phyloP scores from a whole-genome alignment of 148 eudicot genomes.

The Salicornia ramosissima region DNA sequence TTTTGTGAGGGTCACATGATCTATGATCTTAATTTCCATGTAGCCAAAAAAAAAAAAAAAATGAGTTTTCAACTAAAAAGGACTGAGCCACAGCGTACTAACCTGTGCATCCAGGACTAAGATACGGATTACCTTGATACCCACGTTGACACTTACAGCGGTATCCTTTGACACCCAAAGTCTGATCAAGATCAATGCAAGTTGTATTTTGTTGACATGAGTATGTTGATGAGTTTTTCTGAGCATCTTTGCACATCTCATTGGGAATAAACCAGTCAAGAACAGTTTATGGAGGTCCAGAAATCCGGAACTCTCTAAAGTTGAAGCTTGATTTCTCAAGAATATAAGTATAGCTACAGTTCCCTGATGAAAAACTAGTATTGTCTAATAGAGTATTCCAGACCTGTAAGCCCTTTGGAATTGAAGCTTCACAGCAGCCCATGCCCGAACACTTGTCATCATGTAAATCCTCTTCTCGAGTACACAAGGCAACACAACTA shows the following conservation, averaged over 20 bases:
- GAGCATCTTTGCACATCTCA: too few species aligned
- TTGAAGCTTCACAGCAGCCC: slow-evolving; percentile 26
- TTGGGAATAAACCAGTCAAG: too few species aligned
- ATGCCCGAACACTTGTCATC: slow-evolving; percentile 17
- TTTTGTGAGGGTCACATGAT: not conserved
- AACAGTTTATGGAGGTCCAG: too few species aligned
- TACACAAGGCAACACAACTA: not conserved
- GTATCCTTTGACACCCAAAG: slow-evolving; percentile 9
- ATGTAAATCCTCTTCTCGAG: not conserved
- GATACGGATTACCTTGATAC: slow-evolving; percentile 29
- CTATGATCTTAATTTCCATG: not conserved
- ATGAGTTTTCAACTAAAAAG: not conserved
- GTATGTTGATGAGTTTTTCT: too few species aligned
- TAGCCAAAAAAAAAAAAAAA: too few species aligned
- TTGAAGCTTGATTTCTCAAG: too few species aligned
- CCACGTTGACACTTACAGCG: slow-evolving; percentile 18
- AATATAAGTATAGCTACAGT: too few species aligned
- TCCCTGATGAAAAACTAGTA: too few species aligned
- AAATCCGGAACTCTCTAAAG: too few species aligned
- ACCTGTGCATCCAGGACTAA: slow-evolving; percentile 28
- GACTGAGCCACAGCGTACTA: not conserved
- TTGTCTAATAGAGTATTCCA: not conserved
- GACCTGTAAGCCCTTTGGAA: slow-evolving; percentile 22
- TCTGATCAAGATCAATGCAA: too few species aligned
- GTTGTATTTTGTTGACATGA: too few species aligned